Conservation (phyloP, 2,329 filamentous ascomycete species). For the Monosporascus sp. region DNA sequence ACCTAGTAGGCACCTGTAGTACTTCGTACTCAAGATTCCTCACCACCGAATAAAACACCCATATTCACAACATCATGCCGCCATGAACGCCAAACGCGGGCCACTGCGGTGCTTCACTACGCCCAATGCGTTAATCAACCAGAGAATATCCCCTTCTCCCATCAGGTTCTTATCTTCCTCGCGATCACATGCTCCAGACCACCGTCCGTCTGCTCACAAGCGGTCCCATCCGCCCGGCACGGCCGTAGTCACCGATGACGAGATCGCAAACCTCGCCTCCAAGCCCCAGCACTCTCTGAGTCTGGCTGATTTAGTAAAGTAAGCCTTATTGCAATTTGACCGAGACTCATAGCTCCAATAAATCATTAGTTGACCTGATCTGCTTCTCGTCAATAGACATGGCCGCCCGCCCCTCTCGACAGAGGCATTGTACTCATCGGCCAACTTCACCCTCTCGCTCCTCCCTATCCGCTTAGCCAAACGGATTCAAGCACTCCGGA, state of each 20-base stretch:
- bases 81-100: constrained; percentile 38
- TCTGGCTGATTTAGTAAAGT: constrained; percentile 85
- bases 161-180: constrained; percentile 12
- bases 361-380: neutral
- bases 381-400: constrained; percentile 37
- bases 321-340: constrained; percentile 22
- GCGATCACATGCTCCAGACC: constrained; percentile 21
- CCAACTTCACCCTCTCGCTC: constrained; percentile 91
- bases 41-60: neutral
- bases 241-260: constrained; percentile 60
- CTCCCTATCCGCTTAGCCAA: constrained; percentile 89
- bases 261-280: constrained; percentile 73
- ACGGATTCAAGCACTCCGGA: constrained; percentile 87
- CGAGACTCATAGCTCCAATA: neutral
- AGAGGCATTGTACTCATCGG: constrained; percentile 76
- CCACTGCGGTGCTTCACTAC: constrained; percentile 33
- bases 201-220: constrained; percentile 10
- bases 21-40: neutral
- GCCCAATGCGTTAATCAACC: constrained; percentile 16
- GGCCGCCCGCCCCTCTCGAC: constrained; percentile 81
- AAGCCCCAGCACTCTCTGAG: constrained; percentile 77
- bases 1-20: neutral
- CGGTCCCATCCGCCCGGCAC: constrained; percentile 41
- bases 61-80: constrained; percentile 34
- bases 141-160: constrained; percentile 3